These are phyloP conservation scores for Pilatotrama ljubarskyi DNA, from an alignment of 768 basidiomycete genomes.

Conservation along the genomic window DNA sequence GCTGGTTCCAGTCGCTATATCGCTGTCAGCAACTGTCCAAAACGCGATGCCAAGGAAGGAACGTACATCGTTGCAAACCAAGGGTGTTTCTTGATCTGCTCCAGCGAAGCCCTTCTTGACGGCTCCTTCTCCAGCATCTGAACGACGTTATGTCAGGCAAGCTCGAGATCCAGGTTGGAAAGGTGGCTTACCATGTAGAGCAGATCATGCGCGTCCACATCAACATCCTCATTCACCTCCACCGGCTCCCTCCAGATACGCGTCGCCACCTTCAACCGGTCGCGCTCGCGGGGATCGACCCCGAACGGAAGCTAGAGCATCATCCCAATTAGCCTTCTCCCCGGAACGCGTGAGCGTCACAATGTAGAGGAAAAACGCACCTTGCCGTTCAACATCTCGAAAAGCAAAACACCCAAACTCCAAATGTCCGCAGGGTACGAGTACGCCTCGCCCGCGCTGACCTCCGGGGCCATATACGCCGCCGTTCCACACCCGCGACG, in stretches of 20 bases:
- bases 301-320: conserved; percentile 6
- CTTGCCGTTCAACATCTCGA: conserved; percentile 22
- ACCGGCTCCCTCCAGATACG: neutral
- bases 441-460: conserved; percentile 35
- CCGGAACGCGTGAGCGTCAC: neutral
- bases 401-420: conserved; percentile 42
- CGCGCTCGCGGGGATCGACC: neutral
- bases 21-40: too few relatives aligned
- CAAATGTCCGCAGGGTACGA: conserved; percentile 45
- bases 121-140: conserved; percentile 13
- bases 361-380: neutral
- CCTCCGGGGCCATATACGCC: conserved; percentile 49
- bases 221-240: neutral
- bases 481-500: conserved; percentile 38
- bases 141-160: neutral
- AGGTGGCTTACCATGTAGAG: neutral
- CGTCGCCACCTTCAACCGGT: neutral
- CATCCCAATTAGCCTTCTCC: neutral
- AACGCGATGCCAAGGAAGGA: neutral
- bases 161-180: too few relatives aligned
- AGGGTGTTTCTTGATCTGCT: conserved; percentile 6
- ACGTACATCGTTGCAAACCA: conserved; percentile 10
- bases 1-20: conserved; percentile 1
- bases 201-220: neutral
- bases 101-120: neutral